These are phyloP conservation scores for Quercus variabilis DNA, from an alignment of 306 rosid genomes.

Conservation along the genomic window DNA sequence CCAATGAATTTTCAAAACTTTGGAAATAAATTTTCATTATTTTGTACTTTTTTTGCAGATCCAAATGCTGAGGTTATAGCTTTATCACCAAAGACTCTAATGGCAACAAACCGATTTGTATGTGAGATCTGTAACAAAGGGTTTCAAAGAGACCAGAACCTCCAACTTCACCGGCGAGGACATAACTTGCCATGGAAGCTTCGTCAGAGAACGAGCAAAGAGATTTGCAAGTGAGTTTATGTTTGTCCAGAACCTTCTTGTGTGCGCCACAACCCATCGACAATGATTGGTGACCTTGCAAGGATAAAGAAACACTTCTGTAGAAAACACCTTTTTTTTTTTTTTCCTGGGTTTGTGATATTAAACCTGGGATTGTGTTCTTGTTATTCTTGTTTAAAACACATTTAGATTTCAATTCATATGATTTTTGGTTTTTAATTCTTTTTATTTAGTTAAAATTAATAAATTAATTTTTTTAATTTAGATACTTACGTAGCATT, in stretches of 20 bases:
- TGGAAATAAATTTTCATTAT: background rate
- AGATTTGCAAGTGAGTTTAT: constrained; percentile 69
- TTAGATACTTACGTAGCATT: too few relatives aligned
- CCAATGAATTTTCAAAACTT: background rate
- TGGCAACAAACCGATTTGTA: constrained; percentile 82
- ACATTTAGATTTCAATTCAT: too few relatives aligned
- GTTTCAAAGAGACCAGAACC: constrained; percentile 87
- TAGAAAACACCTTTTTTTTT: constrained; percentile 44
- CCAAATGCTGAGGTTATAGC: constrained; percentile 86
- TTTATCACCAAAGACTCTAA: constrained; percentile 65
- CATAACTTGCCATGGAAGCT: constrained; percentile 95
- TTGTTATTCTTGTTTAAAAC: too few relatives aligned
- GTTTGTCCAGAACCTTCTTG: constrained; percentile 78
- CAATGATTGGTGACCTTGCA: constrained; percentile 83
- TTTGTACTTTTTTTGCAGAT: constrained; percentile 39
- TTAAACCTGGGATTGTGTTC: too few relatives aligned
- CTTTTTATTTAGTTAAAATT: too few relatives aligned
- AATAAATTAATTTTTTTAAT: too few relatives aligned
- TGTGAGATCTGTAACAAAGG: constrained; percentile 98
- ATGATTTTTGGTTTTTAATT: too few relatives aligned
- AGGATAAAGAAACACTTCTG: constrained; percentile 86
- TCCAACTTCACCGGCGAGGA: constrained; percentile 93
- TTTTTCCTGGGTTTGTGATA: too few relatives aligned
- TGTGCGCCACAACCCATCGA: constrained; percentile 70
- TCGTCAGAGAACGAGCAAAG: constrained; percentile 60